Conservation (phyloP, 371 early-diverging fungal species). For the Lichtheimia ornata region DNA sequence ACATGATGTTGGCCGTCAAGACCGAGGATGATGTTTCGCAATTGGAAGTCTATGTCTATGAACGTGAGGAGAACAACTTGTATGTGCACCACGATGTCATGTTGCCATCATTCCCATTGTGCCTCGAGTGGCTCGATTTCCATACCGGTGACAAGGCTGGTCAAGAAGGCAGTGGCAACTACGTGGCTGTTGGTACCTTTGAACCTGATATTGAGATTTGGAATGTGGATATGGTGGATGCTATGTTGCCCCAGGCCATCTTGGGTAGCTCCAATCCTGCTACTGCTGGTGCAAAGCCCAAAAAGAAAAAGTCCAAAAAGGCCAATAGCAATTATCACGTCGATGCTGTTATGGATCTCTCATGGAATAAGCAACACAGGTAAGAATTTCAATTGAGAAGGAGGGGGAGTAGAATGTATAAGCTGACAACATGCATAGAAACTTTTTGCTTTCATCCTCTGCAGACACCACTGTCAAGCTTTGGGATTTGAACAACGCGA, state of each 20-base stretch:
- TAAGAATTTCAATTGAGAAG: constrained; percentile 10
- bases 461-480: constrained; percentile 96
- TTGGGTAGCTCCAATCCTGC: constrained; percentile 62
- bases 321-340: constrained; percentile 81
- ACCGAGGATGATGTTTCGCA: constrained; percentile 96
- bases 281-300: constrained; percentile 40
- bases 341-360: constrained; percentile 90
- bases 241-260: constrained; percentile 87
- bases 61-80: constrained; percentile 81
- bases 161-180: constrained; percentile 67
- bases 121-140: constrained; percentile 93
- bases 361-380: constrained; percentile 89
- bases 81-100: constrained; percentile 98
- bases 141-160: constrained; percentile 65
- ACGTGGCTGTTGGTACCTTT: constrained; percentile 93
- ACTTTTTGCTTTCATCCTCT: constrained; percentile 89
- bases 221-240: constrained; percentile 91
- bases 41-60: constrained; percentile 90
- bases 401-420: neutral
- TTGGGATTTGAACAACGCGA: constrained; percentile 85
- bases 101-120: constrained; percentile 96
- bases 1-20: constrained; percentile 86
- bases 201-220: constrained; percentile 97
- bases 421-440: constrained; percentile 33
- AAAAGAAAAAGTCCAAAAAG: constrained; percentile 63